These are phyloP conservation scores for Canavalia ensiformis DNA, from an alignment of 306 rosid genomes.

Conservation along the genomic window DNA sequence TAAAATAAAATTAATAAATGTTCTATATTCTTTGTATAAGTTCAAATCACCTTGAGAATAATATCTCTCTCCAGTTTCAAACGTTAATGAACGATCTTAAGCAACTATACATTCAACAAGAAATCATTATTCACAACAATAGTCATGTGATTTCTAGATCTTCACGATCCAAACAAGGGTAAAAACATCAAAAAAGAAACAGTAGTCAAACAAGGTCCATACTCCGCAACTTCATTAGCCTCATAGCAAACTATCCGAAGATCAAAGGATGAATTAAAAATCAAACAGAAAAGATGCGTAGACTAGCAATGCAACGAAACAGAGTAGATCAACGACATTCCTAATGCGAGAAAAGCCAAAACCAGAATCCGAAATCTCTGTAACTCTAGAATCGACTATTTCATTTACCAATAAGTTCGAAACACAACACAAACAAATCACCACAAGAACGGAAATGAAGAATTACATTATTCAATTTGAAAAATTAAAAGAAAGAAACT, in stretches of 20 bases:
- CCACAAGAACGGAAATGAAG: slow-evolving; percentile 5
- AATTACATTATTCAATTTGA: background rate
- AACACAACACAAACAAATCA: slow-evolving; percentile 17
- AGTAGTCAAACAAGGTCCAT: background rate
- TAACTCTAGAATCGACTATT: background rate
- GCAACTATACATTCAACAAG: slow-evolving; percentile 4
- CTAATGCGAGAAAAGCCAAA: background rate
- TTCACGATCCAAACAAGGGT: background rate
- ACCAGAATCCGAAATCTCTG: slow-evolving; percentile 14
- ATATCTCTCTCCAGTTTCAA: background rate
- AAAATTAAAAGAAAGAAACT: slow-evolving; percentile 27
- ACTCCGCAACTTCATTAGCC: background rate
- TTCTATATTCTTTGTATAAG: slow-evolving; percentile 1
- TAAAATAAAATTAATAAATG: background rate
- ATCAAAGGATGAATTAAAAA: slow-evolving; percentile 32
- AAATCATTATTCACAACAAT: background rate
- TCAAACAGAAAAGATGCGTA: background rate
- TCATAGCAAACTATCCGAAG: background rate
- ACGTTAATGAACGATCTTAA: slow-evolving; percentile 6
- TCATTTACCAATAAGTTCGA: background rate
- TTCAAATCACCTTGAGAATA: slow-evolving; percentile 21
- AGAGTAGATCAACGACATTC: slow-evolving; percentile 28
- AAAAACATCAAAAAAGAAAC: slow-evolving; percentile 22
- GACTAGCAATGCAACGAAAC: background rate
- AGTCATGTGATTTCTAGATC: slow-evolving; percentile 27